Evolutionary conservation across 2,329 filamentous ascomycete species (phyloP).

Genomic region (Apiospora koreana): DNA sequence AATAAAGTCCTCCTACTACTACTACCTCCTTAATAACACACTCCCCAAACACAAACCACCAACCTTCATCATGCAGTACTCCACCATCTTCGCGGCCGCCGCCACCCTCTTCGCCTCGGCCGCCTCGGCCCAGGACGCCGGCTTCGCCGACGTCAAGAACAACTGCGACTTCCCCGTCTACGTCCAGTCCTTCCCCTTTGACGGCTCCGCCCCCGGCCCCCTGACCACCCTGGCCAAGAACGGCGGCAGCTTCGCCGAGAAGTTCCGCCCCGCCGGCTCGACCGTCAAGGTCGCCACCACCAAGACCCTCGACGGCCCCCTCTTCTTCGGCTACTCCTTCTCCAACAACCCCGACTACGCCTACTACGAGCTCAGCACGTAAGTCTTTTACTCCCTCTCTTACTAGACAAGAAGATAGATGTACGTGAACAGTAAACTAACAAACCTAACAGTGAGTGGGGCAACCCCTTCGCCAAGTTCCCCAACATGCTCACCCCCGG

Average conservation of each 20-base stretch:
- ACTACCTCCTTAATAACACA: not conserved
- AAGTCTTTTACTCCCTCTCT: constrained; percentile 18
- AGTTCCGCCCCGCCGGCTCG: constrained; percentile 35
- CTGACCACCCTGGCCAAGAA: constrained; percentile 34
- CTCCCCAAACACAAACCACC: constrained; percentile 2
- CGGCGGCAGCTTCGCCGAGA: constrained; percentile 38
- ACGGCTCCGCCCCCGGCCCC: constrained; percentile 31
- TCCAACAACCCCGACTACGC: constrained; percentile 35
- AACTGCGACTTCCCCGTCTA: constrained; percentile 33
- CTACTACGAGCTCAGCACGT: constrained; percentile 44
- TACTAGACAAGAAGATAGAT: too few relatives aligned
- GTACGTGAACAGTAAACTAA: too few relatives aligned
- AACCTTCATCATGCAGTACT: constrained; percentile 32
- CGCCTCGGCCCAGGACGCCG: constrained; percentile 32
- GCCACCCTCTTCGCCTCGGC: constrained; percentile 34
- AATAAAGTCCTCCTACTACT: not conserved
- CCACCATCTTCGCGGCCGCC: constrained; percentile 18
- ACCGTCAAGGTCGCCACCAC: constrained; percentile 43
- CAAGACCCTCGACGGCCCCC: constrained; percentile 36
- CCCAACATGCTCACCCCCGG: constrained; percentile 40
- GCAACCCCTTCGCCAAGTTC: constrained; percentile 41
- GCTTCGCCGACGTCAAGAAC: constrained; percentile 36
- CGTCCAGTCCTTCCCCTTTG: constrained; percentile 39
- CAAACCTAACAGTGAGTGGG: constrained; percentile 29
- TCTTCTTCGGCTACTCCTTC: constrained; percentile 46